These are phyloP conservation scores for Pyricularia sp. DNA, from an alignment of 2,329 filamentous ascomycete genomes.

Conservation along the genomic window DNA sequence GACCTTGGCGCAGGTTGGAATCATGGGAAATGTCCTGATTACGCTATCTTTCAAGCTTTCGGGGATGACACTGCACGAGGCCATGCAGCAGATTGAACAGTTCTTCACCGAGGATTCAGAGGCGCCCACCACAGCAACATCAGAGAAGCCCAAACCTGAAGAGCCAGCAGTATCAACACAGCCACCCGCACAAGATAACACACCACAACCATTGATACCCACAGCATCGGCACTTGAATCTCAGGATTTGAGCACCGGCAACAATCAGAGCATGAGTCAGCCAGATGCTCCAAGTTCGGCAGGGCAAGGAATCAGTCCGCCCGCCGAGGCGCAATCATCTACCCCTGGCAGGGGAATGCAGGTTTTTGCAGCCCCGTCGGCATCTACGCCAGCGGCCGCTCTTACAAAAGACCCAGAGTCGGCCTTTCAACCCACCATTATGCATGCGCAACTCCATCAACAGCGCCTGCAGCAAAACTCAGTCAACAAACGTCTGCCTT, in stretches of 20 bases:
- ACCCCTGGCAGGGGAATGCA: constrained; percentile 42
- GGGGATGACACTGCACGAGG: constrained; percentile 71
- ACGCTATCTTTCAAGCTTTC: constrained; percentile 69
- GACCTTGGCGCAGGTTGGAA: constrained; percentile 75
- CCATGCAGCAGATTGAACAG: constrained; percentile 69
- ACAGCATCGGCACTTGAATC: not conserved
- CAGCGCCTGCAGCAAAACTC: constrained; percentile 49
- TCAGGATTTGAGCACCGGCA: not conserved
- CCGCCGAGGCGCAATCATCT: not conserved
- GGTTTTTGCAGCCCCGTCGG: constrained; percentile 70
- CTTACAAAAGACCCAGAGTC: constrained; percentile 55
- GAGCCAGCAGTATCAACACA: constrained; percentile 6
- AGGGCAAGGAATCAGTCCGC: not conserved
- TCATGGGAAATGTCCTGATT: constrained; percentile 72
- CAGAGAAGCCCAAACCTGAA: constrained; percentile 4
- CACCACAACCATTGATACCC: not conserved
- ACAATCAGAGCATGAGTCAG: not conserved
- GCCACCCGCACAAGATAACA: constrained; percentile 2
- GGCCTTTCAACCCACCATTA: constrained; percentile 69
- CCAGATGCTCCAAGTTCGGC: not conserved
- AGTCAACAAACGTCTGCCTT: constrained; percentile 69
- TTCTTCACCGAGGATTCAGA: constrained; percentile 48
- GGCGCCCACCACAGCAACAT: constrained; percentile 4
- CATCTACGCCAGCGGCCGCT: constrained; percentile 67
- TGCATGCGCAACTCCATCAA: constrained; percentile 69